These are phyloP conservation scores for Nidularia pulvinata DNA, from an alignment of 768 basidiomycete species.

Conservation along the genomic window DNA sequence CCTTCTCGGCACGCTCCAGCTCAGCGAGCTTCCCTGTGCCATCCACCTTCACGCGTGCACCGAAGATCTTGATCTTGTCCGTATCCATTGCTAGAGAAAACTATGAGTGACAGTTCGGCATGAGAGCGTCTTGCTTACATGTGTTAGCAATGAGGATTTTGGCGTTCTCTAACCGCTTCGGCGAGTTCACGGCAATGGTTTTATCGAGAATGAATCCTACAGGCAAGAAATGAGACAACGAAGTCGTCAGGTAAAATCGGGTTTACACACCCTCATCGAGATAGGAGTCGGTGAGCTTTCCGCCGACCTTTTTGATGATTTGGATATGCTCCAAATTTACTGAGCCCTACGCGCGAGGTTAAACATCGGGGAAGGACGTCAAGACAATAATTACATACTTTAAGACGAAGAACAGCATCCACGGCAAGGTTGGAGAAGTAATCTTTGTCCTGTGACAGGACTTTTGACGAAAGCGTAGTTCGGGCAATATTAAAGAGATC, in stretches of 20 bases:
- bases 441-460: constrained; percentile 94
- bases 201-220: constrained; percentile 98
- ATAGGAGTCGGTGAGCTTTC: constrained; percentile 97
- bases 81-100: constrained; percentile 89
- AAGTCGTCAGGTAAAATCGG: background rate
- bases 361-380: background rate
- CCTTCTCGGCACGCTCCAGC: constrained; percentile 93
- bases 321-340: constrained; percentile 98
- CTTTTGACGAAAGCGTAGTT: constrained; percentile 95
- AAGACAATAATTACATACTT: constrained; percentile 39
- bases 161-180: constrained; percentile 92
- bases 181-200: constrained; percentile 90
- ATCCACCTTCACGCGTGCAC: constrained; percentile 95
- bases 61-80: constrained; percentile 99
- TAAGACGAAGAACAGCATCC: constrained; percentile 91
- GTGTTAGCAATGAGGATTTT: constrained; percentile 98
- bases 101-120: background rate
- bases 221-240: background rate
- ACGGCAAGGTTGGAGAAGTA: constrained; percentile 99
- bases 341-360: constrained; percentile 61
- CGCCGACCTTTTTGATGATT: constrained; percentile 99
- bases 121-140: constrained; percentile 51
- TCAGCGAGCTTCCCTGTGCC: constrained; percentile 97
- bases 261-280: constrained; percentile 81
- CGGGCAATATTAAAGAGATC: constrained; percentile 97